Conservation (phyloP, 805 yeast species). For the Debaryomyces castellii region DNA sequence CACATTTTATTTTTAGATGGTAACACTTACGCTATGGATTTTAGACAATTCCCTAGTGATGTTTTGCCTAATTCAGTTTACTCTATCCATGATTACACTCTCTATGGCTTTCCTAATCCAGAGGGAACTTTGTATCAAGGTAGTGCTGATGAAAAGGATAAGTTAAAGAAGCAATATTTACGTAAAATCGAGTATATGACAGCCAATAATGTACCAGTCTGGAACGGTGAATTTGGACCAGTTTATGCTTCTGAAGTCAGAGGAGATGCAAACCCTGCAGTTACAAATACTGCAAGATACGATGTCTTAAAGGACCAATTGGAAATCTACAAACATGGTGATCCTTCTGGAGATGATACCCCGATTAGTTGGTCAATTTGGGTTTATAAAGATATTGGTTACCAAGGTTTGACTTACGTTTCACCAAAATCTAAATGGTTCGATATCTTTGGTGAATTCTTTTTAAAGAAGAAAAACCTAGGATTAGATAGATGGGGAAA, state of each 20-base stretch:
- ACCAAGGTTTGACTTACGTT: slow-evolving; percentile 49
- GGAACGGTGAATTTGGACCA: slow-evolving; percentile 58
- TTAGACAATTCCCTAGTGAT: slow-evolving; percentile 43
- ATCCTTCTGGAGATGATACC: slow-evolving; percentile 46
- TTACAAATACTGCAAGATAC: slow-evolving; percentile 40
- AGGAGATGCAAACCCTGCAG: slow-evolving; percentile 39
- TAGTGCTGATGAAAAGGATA: slow-evolving; percentile 30
- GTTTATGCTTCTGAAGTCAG: slow-evolving; percentile 45
- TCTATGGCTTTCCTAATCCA: slow-evolving; percentile 44
- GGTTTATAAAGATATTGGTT: slow-evolving; percentile 54
- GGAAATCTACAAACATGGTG: slow-evolving; percentile 42
- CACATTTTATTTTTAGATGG: slow-evolving; percentile 52
- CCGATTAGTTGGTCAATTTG: slow-evolving; percentile 54
- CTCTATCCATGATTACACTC: slow-evolving; percentile 49
- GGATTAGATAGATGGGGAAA: slow-evolving; percentile 54
- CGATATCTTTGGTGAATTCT: slow-evolving; percentile 40
- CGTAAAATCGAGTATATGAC: slow-evolving; percentile 45
- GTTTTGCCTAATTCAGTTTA: slow-evolving; percentile 46
- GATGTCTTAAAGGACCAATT: slow-evolving; percentile 46
- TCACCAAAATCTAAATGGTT: slow-evolving; percentile 45
- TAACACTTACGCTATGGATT: slow-evolving; percentile 52
- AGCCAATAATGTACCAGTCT: slow-evolving; percentile 44
- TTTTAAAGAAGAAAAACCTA: slow-evolving; percentile 41
- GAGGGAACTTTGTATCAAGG: slow-evolving; percentile 34
- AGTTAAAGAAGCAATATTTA: slow-evolving; percentile 37